Base-by-base conservation (phyloP, 1,139 yeast genomes). In the Hemisphaericaspora lyxosophila region DNA sequence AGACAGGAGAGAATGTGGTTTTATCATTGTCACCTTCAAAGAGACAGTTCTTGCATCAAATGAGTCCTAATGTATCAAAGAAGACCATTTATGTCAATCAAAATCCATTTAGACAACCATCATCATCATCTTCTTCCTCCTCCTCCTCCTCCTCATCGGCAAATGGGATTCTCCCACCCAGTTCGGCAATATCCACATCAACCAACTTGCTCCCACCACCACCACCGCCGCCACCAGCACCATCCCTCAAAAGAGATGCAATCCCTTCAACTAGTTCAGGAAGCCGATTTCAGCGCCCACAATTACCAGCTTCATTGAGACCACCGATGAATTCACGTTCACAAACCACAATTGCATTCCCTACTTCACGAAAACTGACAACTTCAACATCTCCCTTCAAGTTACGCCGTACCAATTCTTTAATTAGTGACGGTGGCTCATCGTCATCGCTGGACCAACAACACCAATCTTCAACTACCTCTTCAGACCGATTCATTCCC, bases 401-500 rank as follows among this genome's bases (percentile, higher is more conserved):
- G 39, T 54, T 68, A 36, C 55, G 74, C 38, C 49, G 74, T 34
- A 54, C 73, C 3, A 66, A 63, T 42, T 68, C 73, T 1, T 54
- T 65, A 33, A 56, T 57, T 30, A 51, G 48, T 35, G 59, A 49
- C 33, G 60, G 62, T 11, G 60, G 59, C 7, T 53, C 58, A 3
- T 49, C 55, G 8, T 43, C 49, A 11, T 42, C 48, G 27, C 53
- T 52, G 37, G 62, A 59, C 27, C 43, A 42, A 20, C 59, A 49
- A 26, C 56, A 49, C 27, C 61, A 53, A 36, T 46, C 55, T 7
- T 39, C 60, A 3, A 45, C 59, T 11, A 43, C 59, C 5, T 49
- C 67, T 0, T 53, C 64, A 4, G 73, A 72, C 49, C 46, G 78
- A 38, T 72, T 72, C 45, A 72, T 72, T 41, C 78, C 78, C 15